Percentiles rank a stretch among this genome's conserved stretches.
These are phyloP conservation scores for Mediolabrus comicus DNA, from an alignment of 108 stramenopile genomes.

Conservation along the genomic window DNA sequence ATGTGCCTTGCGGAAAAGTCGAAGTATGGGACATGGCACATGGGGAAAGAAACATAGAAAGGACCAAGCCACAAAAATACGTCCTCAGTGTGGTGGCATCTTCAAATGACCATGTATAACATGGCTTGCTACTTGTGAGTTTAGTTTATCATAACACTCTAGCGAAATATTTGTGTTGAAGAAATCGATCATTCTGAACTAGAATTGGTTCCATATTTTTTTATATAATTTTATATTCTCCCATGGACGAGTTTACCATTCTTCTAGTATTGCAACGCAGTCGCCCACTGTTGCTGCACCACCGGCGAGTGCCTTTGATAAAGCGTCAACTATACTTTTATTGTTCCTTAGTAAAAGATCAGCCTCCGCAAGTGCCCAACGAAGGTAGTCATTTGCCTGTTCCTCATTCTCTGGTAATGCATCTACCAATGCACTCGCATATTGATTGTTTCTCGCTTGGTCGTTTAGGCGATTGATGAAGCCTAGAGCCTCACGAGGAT, in stretches of 20 bases:
- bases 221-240: too few species aligned
- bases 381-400: constrained; percentile 62
- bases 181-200: not conserved
- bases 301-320: constrained; percentile 72
- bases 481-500: constrained; percentile 85
- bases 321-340: constrained; percentile 49
- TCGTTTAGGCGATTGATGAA: constrained; percentile 74
- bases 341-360: constrained; percentile 69
- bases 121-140: not conserved
- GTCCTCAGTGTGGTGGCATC: not conserved
- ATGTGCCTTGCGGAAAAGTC: not conserved
- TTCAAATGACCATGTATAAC: not conserved
- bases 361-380: constrained; percentile 86
- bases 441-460: constrained; percentile 28
- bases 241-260: constrained; percentile 55
- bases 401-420: constrained; percentile 40
- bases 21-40: not conserved
- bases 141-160: too few species aligned
- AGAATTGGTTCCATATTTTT: too few species aligned
- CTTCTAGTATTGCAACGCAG: constrained; percentile 84
- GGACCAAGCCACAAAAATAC: not conserved
- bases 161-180: not conserved
- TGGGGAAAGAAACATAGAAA: not conserved
- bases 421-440: constrained; percentile 16
- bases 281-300: constrained; percentile 89